These are phyloP conservation scores for Irineochytrium annulatum DNA, from an alignment of 192 early-diverging fungal genomes.

Conservation along the genomic window DNA sequence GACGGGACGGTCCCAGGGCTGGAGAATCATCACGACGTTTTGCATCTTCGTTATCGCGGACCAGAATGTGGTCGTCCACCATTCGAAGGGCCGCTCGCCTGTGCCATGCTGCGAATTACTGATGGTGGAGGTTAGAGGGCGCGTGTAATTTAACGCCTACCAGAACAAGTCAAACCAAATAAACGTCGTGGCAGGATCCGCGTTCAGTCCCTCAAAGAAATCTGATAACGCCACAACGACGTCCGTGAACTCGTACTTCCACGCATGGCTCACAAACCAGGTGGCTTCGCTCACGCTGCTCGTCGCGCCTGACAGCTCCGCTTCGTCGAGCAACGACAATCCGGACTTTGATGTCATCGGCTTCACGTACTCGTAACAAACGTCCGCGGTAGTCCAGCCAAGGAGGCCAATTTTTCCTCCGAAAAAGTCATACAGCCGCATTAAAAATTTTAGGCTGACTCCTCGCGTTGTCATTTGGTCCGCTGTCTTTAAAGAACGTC, in stretches of 20 bases:
- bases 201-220: slow-evolving; percentile 6
- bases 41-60: slow-evolving; percentile 20
- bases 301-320: too few relatives aligned
- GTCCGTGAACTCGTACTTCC: slow-evolving; percentile 30
- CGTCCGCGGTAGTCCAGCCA: slow-evolving; percentile 16
- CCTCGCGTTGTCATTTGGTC: too few relatives aligned
- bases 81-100: background rate
- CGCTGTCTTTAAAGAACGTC: too few relatives aligned
- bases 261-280: slow-evolving; percentile 32
- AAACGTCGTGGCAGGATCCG: background rate
- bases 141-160: slow-evolving; percentile 7
- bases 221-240: slow-evolving; percentile 15
- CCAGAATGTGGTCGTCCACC: slow-evolving; percentile 35
- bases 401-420: too few relatives aligned
- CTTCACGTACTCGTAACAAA: slow-evolving; percentile 4
- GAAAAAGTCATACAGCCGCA: too few relatives aligned
- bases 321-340: too few relatives aligned
- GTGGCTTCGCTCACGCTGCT: slow-evolving; percentile 1
- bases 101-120: slow-evolving; percentile 15
- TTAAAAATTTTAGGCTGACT: too few relatives aligned
- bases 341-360: slow-evolving; percentile 9
- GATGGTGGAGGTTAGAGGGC: background rate
- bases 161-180: slow-evolving; percentile 32
- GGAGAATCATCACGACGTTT: slow-evolving; percentile 25
- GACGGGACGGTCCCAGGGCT: slow-evolving; percentile 23